Evolutionary conservation across 768 basidiomycete genomes (phyloP).

Genomic region (Russula ochroleuca): DNA sequence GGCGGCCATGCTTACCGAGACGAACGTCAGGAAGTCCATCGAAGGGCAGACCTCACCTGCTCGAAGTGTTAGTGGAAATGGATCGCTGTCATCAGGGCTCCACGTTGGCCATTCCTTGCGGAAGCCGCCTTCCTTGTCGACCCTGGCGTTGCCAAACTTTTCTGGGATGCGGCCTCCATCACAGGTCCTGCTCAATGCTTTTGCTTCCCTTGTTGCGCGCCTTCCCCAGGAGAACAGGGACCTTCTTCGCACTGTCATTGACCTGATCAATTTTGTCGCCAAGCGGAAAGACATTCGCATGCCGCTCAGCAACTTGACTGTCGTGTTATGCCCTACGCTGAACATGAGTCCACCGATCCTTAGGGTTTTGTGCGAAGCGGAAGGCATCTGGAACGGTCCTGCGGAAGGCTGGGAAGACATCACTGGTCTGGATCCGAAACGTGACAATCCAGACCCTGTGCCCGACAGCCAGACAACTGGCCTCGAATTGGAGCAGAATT

Average conservation of each 20-base stretch:
- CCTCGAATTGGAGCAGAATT: constrained; percentile 8
- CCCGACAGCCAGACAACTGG: constrained; percentile 1
- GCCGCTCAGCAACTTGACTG: constrained; percentile 83
- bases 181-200: constrained; percentile 48
- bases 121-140: constrained; percentile 77
- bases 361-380: constrained; percentile 66
- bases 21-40: constrained; percentile 34
- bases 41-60: constrained; percentile 16
- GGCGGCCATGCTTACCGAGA: constrained; percentile 60
- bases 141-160: constrained; percentile 69
- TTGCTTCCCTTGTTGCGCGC: constrained; percentile 59
- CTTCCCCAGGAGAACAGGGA: constrained; percentile 81
- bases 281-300: constrained; percentile 76
- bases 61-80: constrained; percentile 17
- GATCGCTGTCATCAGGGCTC: constrained; percentile 21
- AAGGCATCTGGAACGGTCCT: constrained; percentile 56
- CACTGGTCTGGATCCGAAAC: not conserved
- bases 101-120: constrained; percentile 44
- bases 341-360: constrained; percentile 72
- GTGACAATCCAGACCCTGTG: constrained; percentile 8
- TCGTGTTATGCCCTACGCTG: constrained; percentile 85
- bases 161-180: constrained; percentile 59
- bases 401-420: constrained; percentile 25
- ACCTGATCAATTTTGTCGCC: constrained; percentile 75
- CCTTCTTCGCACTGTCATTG: constrained; percentile 74